A percentile compares a stretch with the other conserved stretches of the same genome.
Evolutionary conservation across 1,284 basidiomycete genomes (phyloP).

Genomic region (Malassezia sympodialis): DNA sequence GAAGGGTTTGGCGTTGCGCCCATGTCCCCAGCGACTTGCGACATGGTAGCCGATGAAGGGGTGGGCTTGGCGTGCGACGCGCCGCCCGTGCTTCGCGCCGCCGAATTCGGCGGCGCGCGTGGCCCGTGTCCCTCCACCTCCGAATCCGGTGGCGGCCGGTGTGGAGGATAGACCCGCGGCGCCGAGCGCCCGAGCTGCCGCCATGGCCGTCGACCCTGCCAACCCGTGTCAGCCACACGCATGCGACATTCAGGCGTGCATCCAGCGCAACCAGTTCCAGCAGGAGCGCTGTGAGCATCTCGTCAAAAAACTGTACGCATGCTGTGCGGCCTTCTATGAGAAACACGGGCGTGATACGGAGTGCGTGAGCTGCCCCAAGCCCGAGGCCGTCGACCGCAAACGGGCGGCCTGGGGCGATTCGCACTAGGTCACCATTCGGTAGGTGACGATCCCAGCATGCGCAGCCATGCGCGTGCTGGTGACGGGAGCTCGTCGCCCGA

Average conservation of each 20-base stretch:
- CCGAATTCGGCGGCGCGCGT: slow-evolving; percentile 1
- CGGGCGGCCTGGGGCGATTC: neutral
- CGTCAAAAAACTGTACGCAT: slow-evolving; percentile 37
- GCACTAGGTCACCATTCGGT: neutral
- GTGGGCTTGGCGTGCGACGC: neutral
- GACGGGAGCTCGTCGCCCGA: slow-evolving; percentile 6
- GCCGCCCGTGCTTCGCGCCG: neutral
- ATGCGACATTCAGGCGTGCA: slow-evolving; percentile 40
- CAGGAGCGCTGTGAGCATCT: slow-evolving; percentile 38
- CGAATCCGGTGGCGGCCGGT: slow-evolving; percentile 2
- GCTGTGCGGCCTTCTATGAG: slow-evolving; percentile 38
- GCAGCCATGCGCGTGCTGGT: slow-evolving; percentile 5
- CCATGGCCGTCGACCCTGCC: slow-evolving; percentile 2
- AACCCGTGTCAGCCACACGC: slow-evolving; percentile 40
- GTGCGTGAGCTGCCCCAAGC: slow-evolving; percentile 39
- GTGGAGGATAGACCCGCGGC: too few relatives aligned
- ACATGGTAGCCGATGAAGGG: neutral
- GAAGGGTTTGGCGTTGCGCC: neutral
- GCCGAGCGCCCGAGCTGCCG: neutral
- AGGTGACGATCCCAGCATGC: slow-evolving; percentile 11
- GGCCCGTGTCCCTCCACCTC: slow-evolving; percentile 4
- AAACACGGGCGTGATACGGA: slow-evolving; percentile 26
- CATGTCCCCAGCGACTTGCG: neutral
- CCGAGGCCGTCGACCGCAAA: slow-evolving; percentile 4
- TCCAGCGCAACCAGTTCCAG: slow-evolving; percentile 33